phyloP scores from a whole-genome alignment of 805 yeast species.

The Danielia reshetovae region DNA sequence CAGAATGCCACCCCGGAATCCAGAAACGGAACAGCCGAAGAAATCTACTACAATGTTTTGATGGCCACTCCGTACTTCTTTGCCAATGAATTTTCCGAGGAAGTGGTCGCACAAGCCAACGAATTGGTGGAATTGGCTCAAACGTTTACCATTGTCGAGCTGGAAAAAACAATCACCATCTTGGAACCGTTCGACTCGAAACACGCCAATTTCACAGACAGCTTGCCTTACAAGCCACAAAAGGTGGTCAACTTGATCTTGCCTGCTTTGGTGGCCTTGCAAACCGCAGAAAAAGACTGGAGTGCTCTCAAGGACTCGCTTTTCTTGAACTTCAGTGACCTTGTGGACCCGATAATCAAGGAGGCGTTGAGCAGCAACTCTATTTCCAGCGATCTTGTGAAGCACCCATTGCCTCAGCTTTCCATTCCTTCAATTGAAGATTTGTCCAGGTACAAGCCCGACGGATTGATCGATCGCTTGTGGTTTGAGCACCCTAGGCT shows the following conservation, averaged over 20 bases:
- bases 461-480: constrained; percentile 49
- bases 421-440: constrained; percentile 26
- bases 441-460: constrained; percentile 19
- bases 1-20: constrained; percentile 35
- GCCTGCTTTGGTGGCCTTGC: constrained; percentile 42
- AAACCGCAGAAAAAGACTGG: constrained; percentile 39
- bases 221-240: constrained; percentile 49
- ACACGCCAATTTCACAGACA: constrained; percentile 21
- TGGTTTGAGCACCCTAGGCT: constrained; percentile 61
- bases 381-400: constrained; percentile 36
- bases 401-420: constrained; percentile 38
- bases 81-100: constrained; percentile 36
- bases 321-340: constrained; percentile 30
- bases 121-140: constrained; percentile 47
- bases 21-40: constrained; percentile 63
- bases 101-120: constrained; percentile 32
- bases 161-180: constrained; percentile 16
- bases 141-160: constrained; percentile 27
- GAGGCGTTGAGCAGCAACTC: constrained; percentile 31
- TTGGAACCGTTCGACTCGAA: constrained; percentile 38
- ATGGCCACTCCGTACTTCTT: constrained; percentile 63
- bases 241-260: constrained; percentile 47
- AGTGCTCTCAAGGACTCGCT: constrained; percentile 24
- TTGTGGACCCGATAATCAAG: constrained; percentile 30
- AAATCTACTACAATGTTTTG: constrained; percentile 58